Evolutionary conservation across 345 rosid genomes (phyloP).

Genomic region (Boechera retrofracta): DNA sequence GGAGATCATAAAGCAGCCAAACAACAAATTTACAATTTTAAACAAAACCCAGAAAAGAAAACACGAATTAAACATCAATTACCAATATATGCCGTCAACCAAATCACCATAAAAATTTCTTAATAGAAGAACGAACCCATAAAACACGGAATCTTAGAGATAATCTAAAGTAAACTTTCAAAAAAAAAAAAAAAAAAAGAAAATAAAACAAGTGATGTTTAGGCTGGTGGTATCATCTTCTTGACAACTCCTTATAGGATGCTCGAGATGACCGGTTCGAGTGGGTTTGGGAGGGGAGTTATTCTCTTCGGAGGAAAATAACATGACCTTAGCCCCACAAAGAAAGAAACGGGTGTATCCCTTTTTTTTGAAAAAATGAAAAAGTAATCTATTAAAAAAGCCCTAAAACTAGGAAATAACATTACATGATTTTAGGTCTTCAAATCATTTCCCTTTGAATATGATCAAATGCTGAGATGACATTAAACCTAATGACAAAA

Average conservation of each 20-base stretch:
- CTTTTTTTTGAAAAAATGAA: no score
- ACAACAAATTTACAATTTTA: background rate
- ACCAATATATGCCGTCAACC: background rate
- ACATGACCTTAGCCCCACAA: no score
- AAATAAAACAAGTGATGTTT: no score
- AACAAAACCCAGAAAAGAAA: conserved; percentile 28
- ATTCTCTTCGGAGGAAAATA: no score
- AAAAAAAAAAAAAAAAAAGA: background rate
- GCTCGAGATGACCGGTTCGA: no score
- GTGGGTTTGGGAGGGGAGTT: no score
- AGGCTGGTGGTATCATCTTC: no score
- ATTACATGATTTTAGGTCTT: conserved; percentile 57
- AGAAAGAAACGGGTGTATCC: no score
- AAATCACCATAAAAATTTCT: conserved; percentile 16
- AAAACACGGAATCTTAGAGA: conserved; percentile 40
- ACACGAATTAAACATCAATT: background rate
- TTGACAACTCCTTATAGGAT: no score
- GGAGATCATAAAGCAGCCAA: conserved; percentile 27
- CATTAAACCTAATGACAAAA: no score
- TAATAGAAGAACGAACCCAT: conserved; percentile 31
- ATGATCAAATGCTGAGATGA: no score
- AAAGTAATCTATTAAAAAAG: background rate
- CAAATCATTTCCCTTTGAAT: conserved; percentile 50
- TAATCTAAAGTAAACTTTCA: background rate
- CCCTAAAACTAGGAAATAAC: conserved; percentile 43